Percentiles rank a stretch among this genome's conserved stretches.
Evolutionary conservation across 208 protist species (phyloP).

Genomic region (Phytomonas sp.): DNA sequence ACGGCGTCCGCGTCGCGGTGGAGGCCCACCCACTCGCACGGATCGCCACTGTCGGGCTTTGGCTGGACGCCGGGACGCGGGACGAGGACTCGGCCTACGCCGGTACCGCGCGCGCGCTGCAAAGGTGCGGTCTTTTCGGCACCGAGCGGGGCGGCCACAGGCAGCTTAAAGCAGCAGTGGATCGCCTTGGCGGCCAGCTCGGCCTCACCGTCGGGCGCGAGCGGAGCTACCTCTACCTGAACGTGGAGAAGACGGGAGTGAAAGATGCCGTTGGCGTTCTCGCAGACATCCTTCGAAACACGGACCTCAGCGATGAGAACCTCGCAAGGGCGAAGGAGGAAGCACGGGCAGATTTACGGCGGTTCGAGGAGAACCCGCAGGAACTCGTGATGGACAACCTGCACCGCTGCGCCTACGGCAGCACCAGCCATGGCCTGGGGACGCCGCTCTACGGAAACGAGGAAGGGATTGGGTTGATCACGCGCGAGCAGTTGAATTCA

Average conservation of each 20-base stretch:
- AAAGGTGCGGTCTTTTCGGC: constrained; percentile 98
- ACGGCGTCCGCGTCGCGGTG: constrained; percentile 95
- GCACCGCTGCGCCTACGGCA: constrained; percentile 87
- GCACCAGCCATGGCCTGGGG: constrained; percentile 84
- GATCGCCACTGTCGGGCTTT: constrained; percentile 95
- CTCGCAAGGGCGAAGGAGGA: constrained; percentile 85
- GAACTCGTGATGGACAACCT: constrained; percentile 96
- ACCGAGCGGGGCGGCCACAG: constrained; percentile 79
- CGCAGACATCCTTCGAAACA: constrained; percentile 95
- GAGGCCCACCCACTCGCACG: constrained; percentile 86
- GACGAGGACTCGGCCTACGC: constrained; percentile 95
- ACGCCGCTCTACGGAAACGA: constrained; percentile 95
- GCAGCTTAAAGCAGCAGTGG: constrained; percentile 90
- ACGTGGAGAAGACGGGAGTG: constrained; percentile 91
- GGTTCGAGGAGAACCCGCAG: constrained; percentile 89
- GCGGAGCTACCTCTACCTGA: constrained; percentile 93
- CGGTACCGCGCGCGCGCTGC: constrained; percentile 96
- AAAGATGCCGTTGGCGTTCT: constrained; percentile 92
- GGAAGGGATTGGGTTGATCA: constrained; percentile 87
- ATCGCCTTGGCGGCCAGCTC: constrained; percentile 95
- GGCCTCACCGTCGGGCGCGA: constrained; percentile 96
- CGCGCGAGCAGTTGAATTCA: constrained; percentile 46
- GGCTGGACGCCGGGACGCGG: constrained; percentile 93
- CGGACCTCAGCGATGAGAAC: constrained; percentile 74
- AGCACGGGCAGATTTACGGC: constrained; percentile 90